A percentile compares a stretch with the other conserved stretches of the same genome.
These are phyloP conservation scores for Allium fistulosum DNA, from an alignment of 106 monocot genomes.

Conservation along the genomic window DNA sequence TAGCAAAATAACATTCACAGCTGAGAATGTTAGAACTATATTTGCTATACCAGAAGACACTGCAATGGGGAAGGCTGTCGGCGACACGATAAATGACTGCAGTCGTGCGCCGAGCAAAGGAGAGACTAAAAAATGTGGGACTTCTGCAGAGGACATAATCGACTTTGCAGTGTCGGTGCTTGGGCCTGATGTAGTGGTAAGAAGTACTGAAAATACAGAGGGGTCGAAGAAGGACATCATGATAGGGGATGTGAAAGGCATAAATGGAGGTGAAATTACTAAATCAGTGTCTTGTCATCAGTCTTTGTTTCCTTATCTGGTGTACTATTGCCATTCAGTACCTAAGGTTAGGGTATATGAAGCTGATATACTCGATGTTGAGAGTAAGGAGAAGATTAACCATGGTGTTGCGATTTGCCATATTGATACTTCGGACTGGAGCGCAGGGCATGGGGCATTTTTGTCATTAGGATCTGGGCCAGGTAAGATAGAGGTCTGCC, in stretches of 20 bases:
- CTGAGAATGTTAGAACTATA: slow-evolving; percentile 20
- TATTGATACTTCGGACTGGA: slow-evolving; percentile 32
- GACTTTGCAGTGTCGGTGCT: slow-evolving; percentile 69
- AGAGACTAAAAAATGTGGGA: slow-evolving; percentile 78
- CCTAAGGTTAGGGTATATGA: slow-evolving; percentile 64
- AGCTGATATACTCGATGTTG: slow-evolving; percentile 14
- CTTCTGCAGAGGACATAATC: slow-evolving; percentile 72
- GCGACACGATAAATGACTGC: slow-evolving; percentile 65
- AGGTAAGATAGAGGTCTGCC: slow-evolving; percentile 29
- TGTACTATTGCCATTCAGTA: slow-evolving; percentile 92
- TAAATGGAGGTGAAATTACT: slow-evolving; percentile 70
- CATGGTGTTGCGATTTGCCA: slow-evolving; percentile 29
- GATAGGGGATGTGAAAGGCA: slow-evolving; percentile 36
- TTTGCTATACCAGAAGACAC: slow-evolving; percentile 43
- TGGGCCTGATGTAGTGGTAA: slow-evolving; percentile 50
- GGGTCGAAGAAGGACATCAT: slow-evolving; percentile 34
- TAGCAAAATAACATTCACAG: slow-evolving; percentile 48
- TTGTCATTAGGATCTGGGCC: slow-evolving; percentile 20
- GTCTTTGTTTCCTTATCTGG: slow-evolving; percentile 83
- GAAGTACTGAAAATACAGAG: slow-evolving; percentile 37
- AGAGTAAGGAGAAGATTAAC: slow-evolving; percentile 19
- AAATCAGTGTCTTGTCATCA: slow-evolving; percentile 89
- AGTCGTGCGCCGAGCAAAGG: slow-evolving; percentile 69
- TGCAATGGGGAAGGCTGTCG: slow-evolving; percentile 53
- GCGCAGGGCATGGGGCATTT: slow-evolving; percentile 22